Base-by-base conservation (phyloP, 179 eudicot species). In the Beta corolliflora region DNA sequence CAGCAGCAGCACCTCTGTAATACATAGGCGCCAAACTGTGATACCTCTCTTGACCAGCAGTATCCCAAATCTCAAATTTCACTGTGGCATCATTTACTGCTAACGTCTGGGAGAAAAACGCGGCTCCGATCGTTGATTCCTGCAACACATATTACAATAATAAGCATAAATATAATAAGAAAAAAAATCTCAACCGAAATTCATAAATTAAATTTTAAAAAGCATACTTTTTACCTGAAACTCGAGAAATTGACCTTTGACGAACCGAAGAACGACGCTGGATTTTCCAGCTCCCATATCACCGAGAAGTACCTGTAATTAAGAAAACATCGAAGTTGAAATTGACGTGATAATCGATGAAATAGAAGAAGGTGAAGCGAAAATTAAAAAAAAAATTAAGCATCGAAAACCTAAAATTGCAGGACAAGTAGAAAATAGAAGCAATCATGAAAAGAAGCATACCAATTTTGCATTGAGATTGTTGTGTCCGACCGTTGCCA, bases 11-110 rank as follows among this genome's bases (percentile, higher is more conserved):
- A 8, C 99, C 97, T 84, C 99, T 86, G 81, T 96, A 96, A 81
- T 96, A 96, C 98, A 96, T 96, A 55, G 99, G 99, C 67, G 99
- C 99, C 87, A 96, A 92, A 83, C 99, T 94, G 79, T 96, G 99
- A 84, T 96, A 94, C 87, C 99, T 92, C 84, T 96, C 99, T 81
- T 96, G 99, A 0, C 99, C 99, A 68, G 99, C 99, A 21, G 97
- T 96, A 80, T 96, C 99, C 99, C 99, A 96, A 81, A 96, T 94
- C 97, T 96, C 99, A 75, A 96, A 93, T 78, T 96, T 96, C 79
- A 96, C 97, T 2, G 99, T 92, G 18, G 89, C 91, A 29, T 93
- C 97, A 71, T 93, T 93, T 79, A 93, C 98, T 9, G 98, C 92
- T 76, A 96, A 78, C 29, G 99, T 92, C 78, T 94, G 98, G 5